Evolutionary conservation across 2,329 filamentous ascomycete species (phyloP), one percentile per base, ranked within the genome.

Genomic region (Colletotrichum phormii): DNA sequence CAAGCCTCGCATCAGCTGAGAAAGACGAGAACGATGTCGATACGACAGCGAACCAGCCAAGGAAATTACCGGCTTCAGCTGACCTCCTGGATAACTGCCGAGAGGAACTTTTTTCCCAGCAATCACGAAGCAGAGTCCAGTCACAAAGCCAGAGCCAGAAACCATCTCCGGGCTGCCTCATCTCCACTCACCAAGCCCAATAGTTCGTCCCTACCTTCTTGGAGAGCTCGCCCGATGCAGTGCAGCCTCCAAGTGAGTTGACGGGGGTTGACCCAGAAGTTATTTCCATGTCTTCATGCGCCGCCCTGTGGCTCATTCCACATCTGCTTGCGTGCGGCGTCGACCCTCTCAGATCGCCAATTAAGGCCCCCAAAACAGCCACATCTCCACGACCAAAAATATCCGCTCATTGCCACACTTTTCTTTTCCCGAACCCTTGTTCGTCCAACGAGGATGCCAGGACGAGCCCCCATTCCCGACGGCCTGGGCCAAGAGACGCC

Each of bases 331-430:
- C 31, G 29, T 73, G 71, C 66, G 66, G 66, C 71, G 65, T 55
- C 46, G 46, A 64, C n/a, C 12, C n/a, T 33, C 42, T 29, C 42
- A 24, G 42, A 69, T 64, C 65, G 33, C 59, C 70, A 60, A 64
- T 72, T 42, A 64, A 18, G 46, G 22, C 42, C 58, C 64, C 65
- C 51, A 58, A 67, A 63, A 22, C 64, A 72, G 69, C 70, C 70
- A 64, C 70, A 72, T 69, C 70, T 64, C 66, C 60, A 69, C 35
- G 66, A 57, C 71, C 71, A 61, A 71, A 72, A 73, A 71, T 65
- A 61, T 65, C 71, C 66, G 60, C 59, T 58, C 70, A 65, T 64
- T 35, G 65, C 59, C 70, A 59, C 54, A 13, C 46, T 37, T 70
- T 70, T 31, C 60, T 71, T 65, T 64, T 61, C 54, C 26, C 29